Percentiles rank a stretch among this genome's conserved stretches.
Evolutionary conservation across 495 filamentous ascomycete species (phyloP).

Genomic region (Halenospora varia): DNA sequence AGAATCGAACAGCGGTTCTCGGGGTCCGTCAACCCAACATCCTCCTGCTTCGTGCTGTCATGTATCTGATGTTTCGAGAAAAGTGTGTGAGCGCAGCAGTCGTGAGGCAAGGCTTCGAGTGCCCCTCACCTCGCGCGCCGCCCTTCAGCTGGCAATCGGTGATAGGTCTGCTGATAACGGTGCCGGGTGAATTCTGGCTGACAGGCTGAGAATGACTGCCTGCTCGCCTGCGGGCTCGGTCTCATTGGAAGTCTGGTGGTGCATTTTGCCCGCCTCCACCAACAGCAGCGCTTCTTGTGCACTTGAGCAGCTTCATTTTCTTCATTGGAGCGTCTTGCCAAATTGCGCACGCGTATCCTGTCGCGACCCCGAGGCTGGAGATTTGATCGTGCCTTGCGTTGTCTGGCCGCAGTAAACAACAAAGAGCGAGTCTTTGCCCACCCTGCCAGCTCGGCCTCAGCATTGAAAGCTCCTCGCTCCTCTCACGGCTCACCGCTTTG

Average conservation of each 20-base stretch:
- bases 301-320: constrained; percentile 3
- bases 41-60: neutral
- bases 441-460: neutral
- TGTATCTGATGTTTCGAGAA: neutral
- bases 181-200: neutral
- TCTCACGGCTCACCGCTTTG: no score
- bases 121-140: neutral
- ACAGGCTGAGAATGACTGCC: neutral
- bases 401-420: no score
- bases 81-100: neutral
- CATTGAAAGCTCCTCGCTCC: no score
- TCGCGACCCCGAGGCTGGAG: neutral
- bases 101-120: neutral
- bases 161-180: neutral
- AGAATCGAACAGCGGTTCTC: neutral
- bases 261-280: neutral
- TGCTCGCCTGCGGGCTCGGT: neutral
- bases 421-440: neutral
- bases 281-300: neutral
- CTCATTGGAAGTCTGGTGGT: neutral
- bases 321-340: constrained; percentile 1
- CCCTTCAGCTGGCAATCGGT: neutral
- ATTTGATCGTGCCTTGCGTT: neutral
- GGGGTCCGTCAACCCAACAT: neutral
- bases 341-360: neutral